Evolutionary conservation across 257 asterid species (phyloP).

Genomic region (Nicotiana paniculata): DNA sequence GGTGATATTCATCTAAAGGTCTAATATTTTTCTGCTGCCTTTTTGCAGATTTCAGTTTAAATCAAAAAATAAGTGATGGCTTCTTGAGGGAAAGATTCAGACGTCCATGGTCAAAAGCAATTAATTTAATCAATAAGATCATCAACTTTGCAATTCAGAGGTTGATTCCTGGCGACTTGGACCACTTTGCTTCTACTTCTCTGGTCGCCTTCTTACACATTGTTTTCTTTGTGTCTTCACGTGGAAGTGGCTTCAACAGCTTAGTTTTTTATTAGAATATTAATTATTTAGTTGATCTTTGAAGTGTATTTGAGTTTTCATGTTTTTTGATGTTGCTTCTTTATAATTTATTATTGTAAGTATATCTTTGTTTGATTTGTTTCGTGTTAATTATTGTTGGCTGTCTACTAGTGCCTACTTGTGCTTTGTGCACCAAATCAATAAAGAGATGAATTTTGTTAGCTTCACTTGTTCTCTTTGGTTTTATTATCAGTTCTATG

Average conservation of each 20-base stretch:
- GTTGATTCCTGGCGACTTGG: conserved; percentile 14
- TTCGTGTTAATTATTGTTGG: conserved; percentile 22
- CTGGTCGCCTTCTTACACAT: conserved; percentile 20
- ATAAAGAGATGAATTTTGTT: not conserved
- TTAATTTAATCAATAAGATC: conserved; percentile 33
- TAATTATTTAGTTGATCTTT: conserved; percentile 7
- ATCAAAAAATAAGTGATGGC: conserved; percentile 28
- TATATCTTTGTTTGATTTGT: conserved; percentile 28
- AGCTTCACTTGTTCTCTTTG: not conserved
- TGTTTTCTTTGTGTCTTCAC: conserved; percentile 12
- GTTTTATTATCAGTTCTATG: not conserved
- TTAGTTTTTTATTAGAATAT: conserved; percentile 8
- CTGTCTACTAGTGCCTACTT: conserved; percentile 1
- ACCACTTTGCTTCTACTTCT: conserved; percentile 29
- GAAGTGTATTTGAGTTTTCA: not conserved
- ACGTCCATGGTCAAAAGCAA: not conserved
- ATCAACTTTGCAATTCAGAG: conserved; percentile 10
- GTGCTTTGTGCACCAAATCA: conserved; percentile 2
- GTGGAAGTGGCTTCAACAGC: conserved; percentile 20
- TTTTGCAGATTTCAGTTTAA: conserved; percentile 26
- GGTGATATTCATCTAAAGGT: not conserved
- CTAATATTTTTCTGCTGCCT: not conserved
- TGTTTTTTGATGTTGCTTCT: conserved; percentile 6
- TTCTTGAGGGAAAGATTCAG: conserved; percentile 10
- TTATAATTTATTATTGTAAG: conserved; percentile 5